phyloP scores from a whole-genome alignment of 2,329 filamentous ascomycete species.

The Colletotrichum eleusines region DNA sequence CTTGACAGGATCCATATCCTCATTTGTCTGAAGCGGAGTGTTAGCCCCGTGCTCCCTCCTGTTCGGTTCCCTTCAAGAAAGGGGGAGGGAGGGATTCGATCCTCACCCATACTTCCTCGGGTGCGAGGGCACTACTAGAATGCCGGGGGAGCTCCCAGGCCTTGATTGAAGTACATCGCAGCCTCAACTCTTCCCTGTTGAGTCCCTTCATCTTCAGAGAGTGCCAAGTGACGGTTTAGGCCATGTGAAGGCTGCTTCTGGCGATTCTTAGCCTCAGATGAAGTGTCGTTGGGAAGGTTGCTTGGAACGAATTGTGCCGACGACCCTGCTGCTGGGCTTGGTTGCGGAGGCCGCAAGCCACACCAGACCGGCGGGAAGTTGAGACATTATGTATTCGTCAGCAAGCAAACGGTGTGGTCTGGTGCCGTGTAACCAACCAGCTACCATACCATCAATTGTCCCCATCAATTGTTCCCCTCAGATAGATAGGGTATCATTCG shows the following conservation, averaged over 20 bases:
- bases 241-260: background rate
- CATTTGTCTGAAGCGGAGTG: conserved; percentile 20
- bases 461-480: too few species aligned
- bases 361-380: background rate
- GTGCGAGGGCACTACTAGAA: conserved; percentile 59
- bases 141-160: conserved; percentile 63
- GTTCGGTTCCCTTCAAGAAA: background rate
- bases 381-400: conserved; percentile 38
- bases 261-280: background rate
- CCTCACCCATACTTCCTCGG: conserved; percentile 56
- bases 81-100: background rate
- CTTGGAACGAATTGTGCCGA: background rate
- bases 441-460: background rate
- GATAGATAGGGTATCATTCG: background rate
- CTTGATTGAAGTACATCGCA: conserved; percentile 54
- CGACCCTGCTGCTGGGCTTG: conserved; percentile 12
- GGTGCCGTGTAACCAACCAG: conserved; percentile 20
- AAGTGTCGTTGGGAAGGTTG: background rate
- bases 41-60: background rate
- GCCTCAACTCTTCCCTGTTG: conserved; percentile 48
- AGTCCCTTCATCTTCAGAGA: conserved; percentile 43
- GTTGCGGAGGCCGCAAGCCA: conserved; percentile 1
- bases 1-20: conserved; percentile 39
- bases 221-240: background rate
- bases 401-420: conserved; percentile 12